Conservation (phyloP, 139 green algal genomes). For the Closterium sp. region DNA sequence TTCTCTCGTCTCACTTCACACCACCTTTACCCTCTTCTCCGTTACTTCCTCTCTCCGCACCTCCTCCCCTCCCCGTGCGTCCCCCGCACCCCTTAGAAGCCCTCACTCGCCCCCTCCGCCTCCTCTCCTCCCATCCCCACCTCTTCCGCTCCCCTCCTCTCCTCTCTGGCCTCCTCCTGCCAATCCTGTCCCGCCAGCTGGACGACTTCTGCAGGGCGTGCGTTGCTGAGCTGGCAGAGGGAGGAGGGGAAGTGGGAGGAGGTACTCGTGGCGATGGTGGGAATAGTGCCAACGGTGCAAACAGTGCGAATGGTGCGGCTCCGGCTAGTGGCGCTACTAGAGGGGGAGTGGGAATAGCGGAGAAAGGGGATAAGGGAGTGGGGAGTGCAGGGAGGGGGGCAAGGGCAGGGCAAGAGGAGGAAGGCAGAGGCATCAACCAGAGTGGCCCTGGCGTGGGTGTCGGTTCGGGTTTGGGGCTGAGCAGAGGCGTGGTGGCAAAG, state of each 20-base stretch:
- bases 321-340: neutral
- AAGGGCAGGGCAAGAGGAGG: neutral
- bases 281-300: neutral
- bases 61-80: neutral
- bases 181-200: neutral
- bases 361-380: neutral
- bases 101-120: neutral
- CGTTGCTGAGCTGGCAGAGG: neutral
- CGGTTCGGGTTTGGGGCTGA: neutral
- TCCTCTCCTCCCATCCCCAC: neutral
- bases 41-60: neutral
- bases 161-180: neutral
- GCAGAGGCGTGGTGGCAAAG: neutral
- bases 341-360: neutral
- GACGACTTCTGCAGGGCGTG: neutral
- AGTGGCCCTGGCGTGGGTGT: neutral
- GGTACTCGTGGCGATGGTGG: neutral
- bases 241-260: neutral
- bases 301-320: neutral
- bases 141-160: neutral
- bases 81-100: neutral
- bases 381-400: neutral
- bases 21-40: neutral
- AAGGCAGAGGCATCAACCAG: neutral
- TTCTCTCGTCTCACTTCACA: neutral